Evolutionary conservation across 1,139 yeast species (phyloP).

Genomic region (Sugiyamaella paludigena): DNA sequence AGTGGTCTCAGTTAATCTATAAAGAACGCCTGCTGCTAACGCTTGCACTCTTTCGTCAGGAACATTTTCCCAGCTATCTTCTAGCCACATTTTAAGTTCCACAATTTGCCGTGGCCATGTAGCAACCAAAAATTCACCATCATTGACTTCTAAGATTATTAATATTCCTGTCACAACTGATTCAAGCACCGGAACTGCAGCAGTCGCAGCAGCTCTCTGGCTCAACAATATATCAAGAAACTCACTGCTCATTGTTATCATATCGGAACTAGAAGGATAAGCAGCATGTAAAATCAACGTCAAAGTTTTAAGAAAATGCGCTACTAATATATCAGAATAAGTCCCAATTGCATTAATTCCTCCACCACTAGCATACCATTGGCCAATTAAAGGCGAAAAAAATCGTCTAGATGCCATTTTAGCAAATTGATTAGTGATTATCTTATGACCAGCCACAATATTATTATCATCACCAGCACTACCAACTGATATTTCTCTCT

Average conservation of each 20-base stretch:
- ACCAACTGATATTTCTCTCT: conserved; percentile 18
- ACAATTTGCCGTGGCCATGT: conserved; percentile 37
- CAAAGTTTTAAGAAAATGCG: conserved; percentile 60
- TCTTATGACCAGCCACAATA: conserved; percentile 21
- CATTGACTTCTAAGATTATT: conserved; percentile 48
- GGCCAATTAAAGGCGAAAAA: conserved; percentile 55
- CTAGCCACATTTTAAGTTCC: conserved; percentile 45
- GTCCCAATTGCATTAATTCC: conserved; percentile 40
- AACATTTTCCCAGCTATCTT: conserved; percentile 46
- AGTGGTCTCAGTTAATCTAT: conserved; percentile 40
- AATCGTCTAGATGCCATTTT: conserved; percentile 47
- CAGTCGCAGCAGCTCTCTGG: conserved; percentile 23
- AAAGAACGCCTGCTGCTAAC: conserved; percentile 51
- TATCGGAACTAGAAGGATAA: conserved; percentile 50
- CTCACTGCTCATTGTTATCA: conserved; percentile 59
- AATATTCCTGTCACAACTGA: conserved; percentile 49
- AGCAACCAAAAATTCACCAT: conserved; percentile 41
- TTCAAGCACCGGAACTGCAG: conserved; percentile 39
- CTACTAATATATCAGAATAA: conserved; percentile 53
- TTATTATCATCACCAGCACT: background rate
- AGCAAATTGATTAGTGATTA: conserved; percentile 41
- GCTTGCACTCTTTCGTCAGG: conserved; percentile 48
- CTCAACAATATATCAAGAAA: conserved; percentile 42
- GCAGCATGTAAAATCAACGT: conserved; percentile 56
- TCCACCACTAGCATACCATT: conserved; percentile 49